phyloP scores from a whole-genome alignment of 371 early-diverging fungal genomes.

The Actinomortierella wolfii region DNA sequence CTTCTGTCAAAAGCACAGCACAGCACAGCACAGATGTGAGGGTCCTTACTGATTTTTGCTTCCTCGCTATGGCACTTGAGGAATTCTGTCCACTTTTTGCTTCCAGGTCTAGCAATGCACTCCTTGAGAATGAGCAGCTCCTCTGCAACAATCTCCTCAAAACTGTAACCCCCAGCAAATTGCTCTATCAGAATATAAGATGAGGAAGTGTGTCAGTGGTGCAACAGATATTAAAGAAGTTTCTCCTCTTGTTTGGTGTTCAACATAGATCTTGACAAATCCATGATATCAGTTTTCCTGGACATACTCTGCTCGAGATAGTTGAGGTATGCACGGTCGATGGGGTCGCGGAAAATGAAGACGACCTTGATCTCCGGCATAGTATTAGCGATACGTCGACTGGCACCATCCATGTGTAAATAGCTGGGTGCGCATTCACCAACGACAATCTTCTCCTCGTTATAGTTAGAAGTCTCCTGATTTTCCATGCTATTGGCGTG shows the following conservation, averaged over 20 bases:
- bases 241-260: too few species aligned
- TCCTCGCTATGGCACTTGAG: conserved; percentile 35
- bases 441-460: conserved; percentile 37
- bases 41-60: conserved; percentile 32
- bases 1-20: background rate
- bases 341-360: conserved; percentile 59
- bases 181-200: conserved; percentile 16
- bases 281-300: too few species aligned
- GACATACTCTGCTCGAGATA: conserved; percentile 44
- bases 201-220: background rate
- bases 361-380: conserved; percentile 52
- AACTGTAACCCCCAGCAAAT: conserved; percentile 43
- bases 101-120: conserved; percentile 36
- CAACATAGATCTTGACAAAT: too few species aligned
- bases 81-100: conserved; percentile 43
- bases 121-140: conserved; percentile 40
- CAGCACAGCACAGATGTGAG: too few species aligned
- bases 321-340: conserved; percentile 60
- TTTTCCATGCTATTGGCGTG: conserved; percentile 38
- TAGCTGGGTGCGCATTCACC: conserved; percentile 44
- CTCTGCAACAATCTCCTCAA: conserved; percentile 42
- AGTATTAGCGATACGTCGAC: conserved; percentile 38
- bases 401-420: conserved; percentile 37
- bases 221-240: background rate
- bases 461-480: conserved; percentile 7